Evolutionary conservation across 2,329 filamentous ascomycete species (phyloP).

Genomic region (Shiraia bambusicola): DNA sequence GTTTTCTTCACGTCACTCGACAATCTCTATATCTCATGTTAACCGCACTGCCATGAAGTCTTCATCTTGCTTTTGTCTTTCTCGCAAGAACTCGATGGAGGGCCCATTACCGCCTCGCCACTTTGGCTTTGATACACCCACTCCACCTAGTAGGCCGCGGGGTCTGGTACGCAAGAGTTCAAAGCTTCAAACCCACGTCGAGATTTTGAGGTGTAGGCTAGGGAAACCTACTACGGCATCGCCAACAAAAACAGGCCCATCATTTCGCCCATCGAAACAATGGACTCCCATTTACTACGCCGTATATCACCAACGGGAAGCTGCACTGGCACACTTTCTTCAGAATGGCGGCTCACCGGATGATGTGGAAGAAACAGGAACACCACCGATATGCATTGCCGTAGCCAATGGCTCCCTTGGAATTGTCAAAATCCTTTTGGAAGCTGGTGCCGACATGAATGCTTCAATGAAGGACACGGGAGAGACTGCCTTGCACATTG

Average conservation of each 20-base stretch:
- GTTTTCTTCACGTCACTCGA: not conserved
- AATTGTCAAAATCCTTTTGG: conserved; percentile 29
- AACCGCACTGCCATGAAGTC: too few relatives aligned
- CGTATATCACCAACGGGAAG: conserved; percentile 34
- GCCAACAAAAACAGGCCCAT: conserved; percentile 4
- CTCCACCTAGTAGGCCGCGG: conserved; percentile 2
- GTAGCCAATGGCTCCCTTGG: conserved; percentile 27
- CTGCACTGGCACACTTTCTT: conserved; percentile 36
- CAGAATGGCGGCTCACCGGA: conserved; percentile 31
- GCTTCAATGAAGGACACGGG: conserved; percentile 19
- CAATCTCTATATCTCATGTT: too few relatives aligned
- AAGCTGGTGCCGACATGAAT: conserved; percentile 32
- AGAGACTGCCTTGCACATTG: conserved; percentile 37
- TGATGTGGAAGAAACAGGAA: conserved; percentile 18
- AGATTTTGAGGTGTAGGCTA: conserved; percentile 35
- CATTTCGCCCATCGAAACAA: conserved; percentile 24
- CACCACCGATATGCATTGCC: conserved; percentile 34
- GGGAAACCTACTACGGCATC: conserved; percentile 21
- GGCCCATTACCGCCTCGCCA: too few relatives aligned
- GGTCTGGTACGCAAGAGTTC: conserved; percentile 22
- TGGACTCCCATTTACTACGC: conserved; percentile 38
- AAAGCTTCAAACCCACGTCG: conserved; percentile 33
- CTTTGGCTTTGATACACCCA: too few relatives aligned
- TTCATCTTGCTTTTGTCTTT: too few relatives aligned
- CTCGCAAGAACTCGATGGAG: too few relatives aligned